These are phyloP conservation scores for Scleroderma citrinum DNA, from an alignment of 768 basidiomycete genomes.

Conservation along the genomic window DNA sequence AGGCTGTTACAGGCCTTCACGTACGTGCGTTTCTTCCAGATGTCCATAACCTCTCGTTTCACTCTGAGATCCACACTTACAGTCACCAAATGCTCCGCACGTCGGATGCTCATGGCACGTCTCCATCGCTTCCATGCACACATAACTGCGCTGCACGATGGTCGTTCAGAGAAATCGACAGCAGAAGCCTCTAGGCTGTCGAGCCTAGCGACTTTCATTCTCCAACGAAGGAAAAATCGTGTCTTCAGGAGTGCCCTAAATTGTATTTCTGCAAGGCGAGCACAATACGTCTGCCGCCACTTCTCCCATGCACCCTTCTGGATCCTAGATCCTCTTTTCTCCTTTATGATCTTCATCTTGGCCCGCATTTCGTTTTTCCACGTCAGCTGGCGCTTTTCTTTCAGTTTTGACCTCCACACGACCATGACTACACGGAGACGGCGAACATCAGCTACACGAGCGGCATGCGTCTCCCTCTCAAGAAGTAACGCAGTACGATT, in stretches of 20 bases:
- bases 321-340: constrained; percentile 48
- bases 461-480: constrained; percentile 39
- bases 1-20: constrained; percentile 21
- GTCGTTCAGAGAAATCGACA: constrained; percentile 39
- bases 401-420: constrained; percentile 51
- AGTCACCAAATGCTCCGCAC: constrained; percentile 39
- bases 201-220: constrained; percentile 32
- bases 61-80: constrained; percentile 45
- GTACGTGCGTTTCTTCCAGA: constrained; percentile 57
- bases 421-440: constrained; percentile 37
- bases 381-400: constrained; percentile 47
- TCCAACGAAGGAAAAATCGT: constrained; percentile 52
- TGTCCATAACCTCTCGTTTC: constrained; percentile 39
- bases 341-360: constrained; percentile 59
- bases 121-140: constrained; percentile 58
- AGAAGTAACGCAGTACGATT: constrained; percentile 30
- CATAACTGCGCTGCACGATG: constrained; percentile 33
- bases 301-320: constrained; percentile 54
- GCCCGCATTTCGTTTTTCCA: constrained; percentile 69
- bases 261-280: constrained; percentile 45
- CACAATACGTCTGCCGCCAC: constrained; percentile 59
- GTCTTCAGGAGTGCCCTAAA: constrained; percentile 39
- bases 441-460: constrained; percentile 39
- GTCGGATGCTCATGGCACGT: constrained; percentile 36
- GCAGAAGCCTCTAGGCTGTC: constrained; percentile 45